Base-by-base conservation (phyloP, 768 basidiomycete species). In the Omphalotus guepiniiformis region DNA sequence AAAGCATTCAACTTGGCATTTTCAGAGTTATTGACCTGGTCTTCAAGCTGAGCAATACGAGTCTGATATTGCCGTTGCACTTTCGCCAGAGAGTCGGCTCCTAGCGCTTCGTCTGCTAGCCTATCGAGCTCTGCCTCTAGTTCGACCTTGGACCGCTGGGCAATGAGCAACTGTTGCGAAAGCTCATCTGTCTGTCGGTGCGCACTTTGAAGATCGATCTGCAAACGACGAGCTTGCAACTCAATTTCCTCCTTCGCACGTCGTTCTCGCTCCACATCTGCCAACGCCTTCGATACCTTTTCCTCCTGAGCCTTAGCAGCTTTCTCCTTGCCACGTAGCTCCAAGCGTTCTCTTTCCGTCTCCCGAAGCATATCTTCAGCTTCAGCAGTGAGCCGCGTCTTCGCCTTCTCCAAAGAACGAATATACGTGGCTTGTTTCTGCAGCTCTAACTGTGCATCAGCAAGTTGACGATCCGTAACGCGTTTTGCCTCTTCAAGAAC, bases 401-500 rank as follows among this genome's bases (percentile, higher is more conserved):
- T 89, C 4, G 85, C 82, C 60, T 90, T 86, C 65, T 94, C 88
- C 22, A 95, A 71, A n/a, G 89, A 90, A 34, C 85, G 83, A 53
- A 94, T 88, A 55, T 92, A 84, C 1, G 75, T 73, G 4, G 73
- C 76, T 35, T 88, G 83, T 50, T 83, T 82, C 62, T 83, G 75
- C 26, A 95, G 65, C 61, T 95, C 92, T 16, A 73, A 64, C 47
- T 88, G 84, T 0, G 93, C 87, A 2, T 90, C 88, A 16, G 74
- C 79, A 13, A 97, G 80, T 59, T 96, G 91, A 30, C 87, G 81
- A 62, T 98, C 95, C 1, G 95, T 94, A 48, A 95, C 83, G 28
- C 83, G 83, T 65, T 97, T 98, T 13, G 95, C 95, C 61, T 94
- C 90, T 62, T 97, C 93, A 9, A 95, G 75, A 23, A 97, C 95